A percentile compares a stretch with the other conserved stretches of the same genome.
Conservation (phyloP, 2,329 filamentous ascomycete genomes). For the Leptographium lundbergii region DNA sequence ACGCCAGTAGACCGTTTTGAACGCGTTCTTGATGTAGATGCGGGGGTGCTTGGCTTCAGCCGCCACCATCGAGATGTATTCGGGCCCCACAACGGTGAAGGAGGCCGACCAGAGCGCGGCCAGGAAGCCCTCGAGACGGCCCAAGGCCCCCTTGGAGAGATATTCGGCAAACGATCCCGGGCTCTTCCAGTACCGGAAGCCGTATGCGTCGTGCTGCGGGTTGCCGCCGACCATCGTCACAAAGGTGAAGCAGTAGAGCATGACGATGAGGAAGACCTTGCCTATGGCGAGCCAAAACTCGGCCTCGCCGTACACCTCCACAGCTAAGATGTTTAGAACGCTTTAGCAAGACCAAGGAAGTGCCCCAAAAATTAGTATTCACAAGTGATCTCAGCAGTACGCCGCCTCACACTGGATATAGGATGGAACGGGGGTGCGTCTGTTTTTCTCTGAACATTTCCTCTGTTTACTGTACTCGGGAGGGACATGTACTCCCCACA, state of each 20-base stretch:
- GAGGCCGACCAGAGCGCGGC: slow-evolving; percentile 23
- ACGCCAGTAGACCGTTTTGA: slow-evolving; percentile 56
- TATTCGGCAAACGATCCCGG: slow-evolving; percentile 27
- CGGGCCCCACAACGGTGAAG: slow-evolving; percentile 34
- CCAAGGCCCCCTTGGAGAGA: slow-evolving; percentile 28
- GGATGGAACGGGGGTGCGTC: neutral
- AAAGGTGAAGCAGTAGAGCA: slow-evolving; percentile 42
- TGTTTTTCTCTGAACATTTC: neutral
- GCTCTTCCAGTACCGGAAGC: slow-evolving; percentile 30
- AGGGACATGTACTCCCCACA: too few species aligned
- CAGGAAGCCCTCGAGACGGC: slow-evolving; percentile 14
- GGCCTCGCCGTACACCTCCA: slow-evolving; percentile 25
- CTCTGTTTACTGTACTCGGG: too few species aligned
- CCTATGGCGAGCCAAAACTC: slow-evolving; percentile 34
- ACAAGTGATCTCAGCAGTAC: neutral
- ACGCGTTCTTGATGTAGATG: slow-evolving; percentile 52
- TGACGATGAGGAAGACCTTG: slow-evolving; percentile 38
- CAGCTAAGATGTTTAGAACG: slow-evolving; percentile 17
- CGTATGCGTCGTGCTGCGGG: slow-evolving; percentile 31
- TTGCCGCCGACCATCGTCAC: slow-evolving; percentile 45
- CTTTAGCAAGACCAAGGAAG: slow-evolving; percentile 1
- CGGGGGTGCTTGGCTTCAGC: slow-evolving; percentile 57
- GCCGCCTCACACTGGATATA: neutral
- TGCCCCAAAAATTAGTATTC: neutral
- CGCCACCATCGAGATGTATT: slow-evolving; percentile 56